Evolutionary conservation across 129 eudicot genomes (phyloP), one percentile per base, ranked within the genome.

Genomic region (Escallonia herrerae): DNA sequence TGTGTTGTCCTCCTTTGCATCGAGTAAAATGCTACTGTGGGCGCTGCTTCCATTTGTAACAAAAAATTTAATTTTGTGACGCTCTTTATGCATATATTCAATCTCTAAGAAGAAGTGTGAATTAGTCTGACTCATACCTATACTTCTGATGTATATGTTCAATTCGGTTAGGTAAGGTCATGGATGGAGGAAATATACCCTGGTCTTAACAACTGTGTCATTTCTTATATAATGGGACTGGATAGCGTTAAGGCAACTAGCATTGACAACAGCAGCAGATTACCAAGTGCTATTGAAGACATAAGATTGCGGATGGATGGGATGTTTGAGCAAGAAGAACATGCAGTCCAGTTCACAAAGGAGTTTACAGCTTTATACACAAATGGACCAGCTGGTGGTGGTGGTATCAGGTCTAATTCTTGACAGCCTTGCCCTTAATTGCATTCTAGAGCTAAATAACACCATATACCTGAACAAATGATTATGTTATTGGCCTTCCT

Each of bases 311-410:
- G 95, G 52, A 86, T 94, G 90, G 99, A 94, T 73, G 99, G 99
- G 43, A 58, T 94, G 72, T 94, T 94, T 72, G 84, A 80, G 62
- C 72, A 67, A 66, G 85, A 94, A 76, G 82, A 86, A 52, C 93
- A 94, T 39, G 96, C 97, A 4, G 42, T 89, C 72, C 82, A 75
- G 43, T 80, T 94, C 63, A 83, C 87, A 2, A 89, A 74, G 74
- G 96, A 94, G 76, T 86, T 94, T 69, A 80, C 68, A 40, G 96
- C 99, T 73, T 79, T 94, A 67, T 94, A 94, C 81, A 94, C 99
- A 49, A 94, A 94, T 72, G 99, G 99, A 12, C 99, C 99, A n/a
- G 95, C 99, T 48, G 96, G 99, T 69, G 99, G 99, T 64, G 99
- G 99, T 37, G 99, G 99, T 44, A 82, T 94, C 83, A 94, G 99